phyloP scores from a whole-genome alignment of 2,329 filamentous ascomycete species.

The Microdochium paspali region DNA sequence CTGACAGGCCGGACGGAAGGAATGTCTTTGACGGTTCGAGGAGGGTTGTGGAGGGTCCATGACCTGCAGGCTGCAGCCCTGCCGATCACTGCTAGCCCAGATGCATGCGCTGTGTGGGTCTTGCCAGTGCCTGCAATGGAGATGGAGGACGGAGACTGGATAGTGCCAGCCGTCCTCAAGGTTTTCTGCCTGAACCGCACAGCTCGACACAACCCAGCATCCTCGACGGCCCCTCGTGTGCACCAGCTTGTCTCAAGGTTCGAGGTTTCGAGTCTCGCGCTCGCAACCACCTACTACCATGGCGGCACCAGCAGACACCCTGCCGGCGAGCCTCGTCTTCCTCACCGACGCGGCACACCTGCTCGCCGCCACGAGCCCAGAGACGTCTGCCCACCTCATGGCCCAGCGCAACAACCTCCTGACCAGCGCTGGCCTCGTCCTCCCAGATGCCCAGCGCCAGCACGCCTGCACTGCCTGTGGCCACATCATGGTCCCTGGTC shows the following conservation, averaged over 20 bases:
- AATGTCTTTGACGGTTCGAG: background rate
- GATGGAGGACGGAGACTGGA: background rate
- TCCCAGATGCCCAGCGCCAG: conserved; percentile 39
- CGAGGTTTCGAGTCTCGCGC: no score
- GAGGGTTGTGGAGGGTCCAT: no score
- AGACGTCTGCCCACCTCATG: conserved; percentile 52
- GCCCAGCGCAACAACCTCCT: conserved; percentile 39
- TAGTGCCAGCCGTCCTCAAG: background rate
- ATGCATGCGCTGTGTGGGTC: background rate
- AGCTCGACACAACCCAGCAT: no score
- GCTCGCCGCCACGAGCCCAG: conserved; percentile 39
- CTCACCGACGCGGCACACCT: conserved; percentile 52
- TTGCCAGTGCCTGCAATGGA: background rate
- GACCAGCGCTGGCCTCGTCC: conserved; percentile 31
- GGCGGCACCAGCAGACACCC: conserved; percentile 6
- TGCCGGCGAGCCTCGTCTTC: conserved; percentile 23
- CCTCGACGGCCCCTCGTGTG: no score
- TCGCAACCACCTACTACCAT: background rate
- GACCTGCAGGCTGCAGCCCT: no score
- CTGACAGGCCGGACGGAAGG: background rate
- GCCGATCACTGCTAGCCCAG: no score
- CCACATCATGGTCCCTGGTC: conserved; percentile 46
- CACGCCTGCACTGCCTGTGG: conserved; percentile 52
- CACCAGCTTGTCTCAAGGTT: no score
- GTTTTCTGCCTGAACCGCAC: conserved; percentile 1